These are phyloP conservation scores for Microcyclospora tardicrescens DNA, from an alignment of 2,329 filamentous ascomycete species.

Conservation along the genomic window DNA sequence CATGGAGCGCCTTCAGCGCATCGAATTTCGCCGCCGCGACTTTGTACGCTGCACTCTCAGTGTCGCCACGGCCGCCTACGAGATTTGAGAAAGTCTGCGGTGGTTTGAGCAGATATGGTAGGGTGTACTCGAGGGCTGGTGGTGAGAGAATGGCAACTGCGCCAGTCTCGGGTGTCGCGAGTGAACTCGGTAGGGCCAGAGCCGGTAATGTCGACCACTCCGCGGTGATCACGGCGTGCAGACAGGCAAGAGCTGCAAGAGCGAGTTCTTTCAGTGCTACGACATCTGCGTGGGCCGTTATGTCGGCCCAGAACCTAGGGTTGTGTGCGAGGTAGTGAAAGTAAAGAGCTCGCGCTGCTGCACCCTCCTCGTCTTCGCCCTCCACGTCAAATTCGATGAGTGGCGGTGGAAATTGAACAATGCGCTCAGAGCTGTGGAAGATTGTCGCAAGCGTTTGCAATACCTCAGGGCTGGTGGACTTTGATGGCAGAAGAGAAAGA, in stretches of 20 bases:
- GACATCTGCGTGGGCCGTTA: constrained; percentile 42
- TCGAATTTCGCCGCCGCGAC: constrained; percentile 47
- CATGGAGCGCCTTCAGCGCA: constrained; percentile 38
- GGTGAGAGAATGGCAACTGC: constrained; percentile 41
- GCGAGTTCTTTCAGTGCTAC: constrained; percentile 45
- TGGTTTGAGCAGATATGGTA: constrained; percentile 46
- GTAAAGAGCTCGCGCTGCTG: constrained; percentile 42
- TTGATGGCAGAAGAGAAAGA: constrained; percentile 39
- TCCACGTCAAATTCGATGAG: constrained; percentile 15
- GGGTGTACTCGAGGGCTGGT: constrained; percentile 35
- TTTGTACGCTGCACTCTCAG: constrained; percentile 44
- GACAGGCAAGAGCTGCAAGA: constrained; percentile 40
- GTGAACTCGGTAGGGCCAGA: constrained; percentile 27
- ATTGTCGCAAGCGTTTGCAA: constrained; percentile 42
- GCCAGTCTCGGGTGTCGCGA: constrained; percentile 28
- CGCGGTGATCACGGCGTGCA: constrained; percentile 40
- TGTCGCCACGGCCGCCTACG: constrained; percentile 44
- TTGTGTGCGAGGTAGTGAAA: constrained; percentile 40
- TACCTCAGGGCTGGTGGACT: constrained; percentile 39
- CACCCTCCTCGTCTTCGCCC: constrained; percentile 32
- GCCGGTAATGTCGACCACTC: constrained; percentile 33
- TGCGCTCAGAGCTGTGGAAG: constrained; percentile 35
- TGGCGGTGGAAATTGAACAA: constrained; percentile 23
- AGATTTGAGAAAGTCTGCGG: constrained; percentile 44
- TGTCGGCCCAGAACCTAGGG: constrained; percentile 38